Conservation (phyloP, 176 grass and related monocot genomes). For the Carex littledalei region DNA sequence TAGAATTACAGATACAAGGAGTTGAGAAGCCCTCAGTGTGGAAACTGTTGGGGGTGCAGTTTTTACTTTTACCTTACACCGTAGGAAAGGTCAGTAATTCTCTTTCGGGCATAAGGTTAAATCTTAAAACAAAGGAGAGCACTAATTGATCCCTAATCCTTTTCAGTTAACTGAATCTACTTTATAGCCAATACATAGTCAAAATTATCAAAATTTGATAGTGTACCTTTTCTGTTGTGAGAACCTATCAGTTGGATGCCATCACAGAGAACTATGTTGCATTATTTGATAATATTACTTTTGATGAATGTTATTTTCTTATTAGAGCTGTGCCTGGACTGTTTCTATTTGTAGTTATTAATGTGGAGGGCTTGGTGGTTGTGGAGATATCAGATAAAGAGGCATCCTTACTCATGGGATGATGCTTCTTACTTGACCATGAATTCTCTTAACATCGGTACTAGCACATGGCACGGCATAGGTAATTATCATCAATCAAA, state of each 20-base stretch:
- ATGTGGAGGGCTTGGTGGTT: slow-evolving; percentile 62
- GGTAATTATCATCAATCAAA: slow-evolving; percentile 44
- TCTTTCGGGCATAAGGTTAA: background rate
- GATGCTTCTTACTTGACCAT: slow-evolving; percentile 88
- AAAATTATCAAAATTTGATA: background rate
- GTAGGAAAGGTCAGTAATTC: slow-evolving; percentile 63
- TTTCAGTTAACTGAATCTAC: background rate
- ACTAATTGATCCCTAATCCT: background rate
- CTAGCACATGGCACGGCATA: slow-evolving; percentile 61
- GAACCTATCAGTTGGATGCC: background rate
- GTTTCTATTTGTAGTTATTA: background rate
- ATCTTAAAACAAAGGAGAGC: background rate
- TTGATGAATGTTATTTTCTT: slow-evolving; percentile 15
- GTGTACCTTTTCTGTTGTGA: background rate
- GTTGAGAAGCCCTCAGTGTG: slow-evolving; percentile 78
- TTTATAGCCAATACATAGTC: slow-evolving; percentile 4
- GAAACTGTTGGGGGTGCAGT: slow-evolving; percentile 72
- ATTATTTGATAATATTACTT: background rate
- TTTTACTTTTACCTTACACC: slow-evolving; percentile 77
- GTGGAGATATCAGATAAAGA: slow-evolving; percentile 88
- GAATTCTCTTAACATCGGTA: slow-evolving; percentile 55
- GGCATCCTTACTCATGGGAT: slow-evolving; percentile 72
- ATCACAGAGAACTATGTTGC: background rate
- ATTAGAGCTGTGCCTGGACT: background rate
- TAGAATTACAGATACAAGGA: slow-evolving; percentile 91